phyloP scores from a whole-genome alignment of 257 asterid species.

The Capsicum rhomboideum region DNA sequence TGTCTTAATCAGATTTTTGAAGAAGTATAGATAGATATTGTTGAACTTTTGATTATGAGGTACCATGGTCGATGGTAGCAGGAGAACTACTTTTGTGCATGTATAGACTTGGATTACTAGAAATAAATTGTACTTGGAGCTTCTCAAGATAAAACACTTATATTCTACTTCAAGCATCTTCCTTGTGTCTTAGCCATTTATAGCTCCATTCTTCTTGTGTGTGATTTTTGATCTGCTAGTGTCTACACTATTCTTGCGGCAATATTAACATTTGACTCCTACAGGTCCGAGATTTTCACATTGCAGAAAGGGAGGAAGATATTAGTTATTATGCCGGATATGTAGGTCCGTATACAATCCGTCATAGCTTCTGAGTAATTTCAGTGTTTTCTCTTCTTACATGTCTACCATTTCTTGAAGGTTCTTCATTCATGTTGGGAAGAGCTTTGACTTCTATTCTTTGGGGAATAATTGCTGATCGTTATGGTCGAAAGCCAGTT shows the following conservation, averaged over 20 bases:
- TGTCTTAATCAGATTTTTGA: neutral
- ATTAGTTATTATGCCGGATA: constrained; percentile 71
- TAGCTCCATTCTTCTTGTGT: neutral
- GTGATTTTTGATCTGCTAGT: neutral
- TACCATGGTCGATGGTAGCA: neutral
- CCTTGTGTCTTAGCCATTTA: neutral
- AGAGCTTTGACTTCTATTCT: constrained; percentile 61
- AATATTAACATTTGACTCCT: constrained; percentile 1
- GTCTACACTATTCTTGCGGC: neutral
- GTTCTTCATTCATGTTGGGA: constrained; percentile 65
- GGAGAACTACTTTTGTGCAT: neutral
- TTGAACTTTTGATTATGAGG: neutral
- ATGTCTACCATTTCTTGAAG: constrained; percentile 18
- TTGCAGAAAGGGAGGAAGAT: constrained; percentile 71
- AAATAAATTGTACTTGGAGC: neutral
- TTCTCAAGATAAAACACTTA: neutral
- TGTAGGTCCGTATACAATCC: constrained; percentile 33
- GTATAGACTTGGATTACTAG: neutral
- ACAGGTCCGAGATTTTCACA: constrained; percentile 62
- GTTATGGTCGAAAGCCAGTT: constrained; percentile 70
- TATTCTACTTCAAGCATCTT: neutral
- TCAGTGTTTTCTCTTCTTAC: neutral
- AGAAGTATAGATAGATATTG: neutral
- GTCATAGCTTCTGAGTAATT: neutral
- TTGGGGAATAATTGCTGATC: constrained; percentile 67